Base-by-base conservation (phyloP, 805 yeast species). In the Lipomyces yamadae region DNA sequence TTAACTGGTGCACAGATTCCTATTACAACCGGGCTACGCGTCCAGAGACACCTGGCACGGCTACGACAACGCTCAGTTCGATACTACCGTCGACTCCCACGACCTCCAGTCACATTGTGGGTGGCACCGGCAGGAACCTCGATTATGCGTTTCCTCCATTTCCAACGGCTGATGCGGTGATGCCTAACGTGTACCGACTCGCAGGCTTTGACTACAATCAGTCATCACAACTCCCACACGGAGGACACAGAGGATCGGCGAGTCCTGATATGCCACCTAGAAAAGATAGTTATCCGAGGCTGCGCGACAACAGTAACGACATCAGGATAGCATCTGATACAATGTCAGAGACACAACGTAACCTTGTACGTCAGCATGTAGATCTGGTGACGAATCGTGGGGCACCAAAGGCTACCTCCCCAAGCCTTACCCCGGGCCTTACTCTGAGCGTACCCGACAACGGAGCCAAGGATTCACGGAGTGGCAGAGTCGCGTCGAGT, bases 141-240 rank as follows among this genome's bases (percentile, higher is more conserved):
- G 80, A 77, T 68, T 65, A 69, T 60, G 80, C 82, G 45, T 80
- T 79, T 67, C 82, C 82, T 8, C 78, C 80, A 1, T 77, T 80
- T 56, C 75, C 77, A 11, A 80, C 80, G 11, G 71, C 69, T 2
- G 52, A 37, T n/a, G 66, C 68, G 24, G 70, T 74, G 62, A 55
- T 63, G 11, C 18, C 64, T 15, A 74, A 77, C 54, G 81, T 79
- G 35, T 80, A 77, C 65, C 81, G 81, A 68, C 77, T 81, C 13
- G 83, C 83, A 3, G 83, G 83, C 8, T 80, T 81, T 65, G 81
- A 79, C 50, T 79, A 76, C 52, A 74, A 75, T 67, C n/a, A 53
- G 37, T 18, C 24, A 34, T 18, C 34, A 54, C 56, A 30, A 15
- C 48, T 4, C 8, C 24, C 48, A 24, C 24, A 24, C 24, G 24